A percentile compares a stretch with the other conserved stretches of the same genome.
phyloP scores from a whole-genome alignment of 164 flowering plant genomes.

The Magnolia sinica region DNA sequence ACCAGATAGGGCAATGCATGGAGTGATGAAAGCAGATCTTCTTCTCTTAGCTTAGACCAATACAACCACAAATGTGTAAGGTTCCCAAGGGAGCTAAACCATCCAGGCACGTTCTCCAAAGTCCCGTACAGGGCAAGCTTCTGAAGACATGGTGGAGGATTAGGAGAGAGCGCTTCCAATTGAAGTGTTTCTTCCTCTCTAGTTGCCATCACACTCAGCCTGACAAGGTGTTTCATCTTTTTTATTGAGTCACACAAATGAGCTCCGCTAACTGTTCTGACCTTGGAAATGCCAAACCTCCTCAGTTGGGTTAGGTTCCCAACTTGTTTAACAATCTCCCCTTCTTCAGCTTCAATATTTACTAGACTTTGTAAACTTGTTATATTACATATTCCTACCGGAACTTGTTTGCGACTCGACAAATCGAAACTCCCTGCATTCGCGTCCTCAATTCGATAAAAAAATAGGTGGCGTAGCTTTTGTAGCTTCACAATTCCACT shows the following conservation, averaged over 20 bases:
- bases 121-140: neutral
- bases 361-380: neutral
- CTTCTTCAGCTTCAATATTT: neutral
- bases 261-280: slow-evolving; percentile 19
- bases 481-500: neutral
- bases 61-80: neutral
- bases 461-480: neutral
- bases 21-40: neutral
- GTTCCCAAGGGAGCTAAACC: slow-evolving; percentile 4
- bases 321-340: neutral
- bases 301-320: slow-evolving; percentile 2
- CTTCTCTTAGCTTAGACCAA: neutral
- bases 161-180: slow-evolving; percentile 24
- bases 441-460: neutral
- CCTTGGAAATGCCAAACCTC: neutral
- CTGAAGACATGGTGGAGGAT: slow-evolving; percentile 4
- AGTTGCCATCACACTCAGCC: slow-evolving; percentile 20
- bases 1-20: slow-evolving; percentile 8
- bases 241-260: slow-evolving; percentile 30
- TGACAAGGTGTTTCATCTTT: slow-evolving; percentile 30
- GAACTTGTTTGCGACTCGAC: neutral
- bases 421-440: neutral
- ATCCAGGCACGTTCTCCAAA: slow-evolving; percentile 4
- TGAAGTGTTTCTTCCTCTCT: slow-evolving; percentile 19
- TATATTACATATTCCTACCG: neutral